A percentile compares a stretch with the other conserved stretches of the same genome.
Conservation (phyloP, 352 stramenopile species). For the Globisporangium yorkense region DNA sequence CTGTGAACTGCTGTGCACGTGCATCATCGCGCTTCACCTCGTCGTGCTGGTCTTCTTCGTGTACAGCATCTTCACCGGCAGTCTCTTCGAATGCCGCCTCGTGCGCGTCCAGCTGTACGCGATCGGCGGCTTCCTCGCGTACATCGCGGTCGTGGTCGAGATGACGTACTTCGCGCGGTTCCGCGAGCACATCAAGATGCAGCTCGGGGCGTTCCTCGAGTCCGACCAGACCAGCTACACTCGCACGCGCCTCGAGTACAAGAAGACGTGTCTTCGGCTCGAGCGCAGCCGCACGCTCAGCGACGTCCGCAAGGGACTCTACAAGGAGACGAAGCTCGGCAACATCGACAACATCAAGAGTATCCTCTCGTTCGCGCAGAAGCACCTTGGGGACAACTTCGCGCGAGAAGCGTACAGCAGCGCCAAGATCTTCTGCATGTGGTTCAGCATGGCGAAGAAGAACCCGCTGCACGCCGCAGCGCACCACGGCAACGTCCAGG, state of each 20-base stretch:
- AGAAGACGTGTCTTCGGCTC: constrained; percentile 29
- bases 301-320: constrained; percentile 69
- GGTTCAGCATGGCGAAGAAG: constrained; percentile 72
- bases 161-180: constrained; percentile 77
- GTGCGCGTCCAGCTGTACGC: constrained; percentile 32
- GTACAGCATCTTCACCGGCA: constrained; percentile 53
- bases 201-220: constrained; percentile 73
- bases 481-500: constrained; percentile 58
- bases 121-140: constrained; percentile 38
- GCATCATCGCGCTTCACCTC: constrained; percentile 40
- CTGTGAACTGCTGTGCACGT: constrained; percentile 61
- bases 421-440: constrained; percentile 22
- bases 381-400: constrained; percentile 49
- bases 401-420: constrained; percentile 54
- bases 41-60: constrained; percentile 61
- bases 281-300: constrained; percentile 36
- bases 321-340: constrained; percentile 58
- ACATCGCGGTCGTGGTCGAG: constrained; percentile 53
- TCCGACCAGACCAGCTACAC: constrained; percentile 45
- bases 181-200: constrained; percentile 82
- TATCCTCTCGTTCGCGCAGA: constrained; percentile 40
- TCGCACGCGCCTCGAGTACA: constrained; percentile 33
- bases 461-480: constrained; percentile 76
- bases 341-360: constrained; percentile 56
- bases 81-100: constrained; percentile 56